These are phyloP conservation scores for Phyllosticta citribraziliensis DNA, from an alignment of 2,329 filamentous ascomycete species.

Conservation along the genomic window DNA sequence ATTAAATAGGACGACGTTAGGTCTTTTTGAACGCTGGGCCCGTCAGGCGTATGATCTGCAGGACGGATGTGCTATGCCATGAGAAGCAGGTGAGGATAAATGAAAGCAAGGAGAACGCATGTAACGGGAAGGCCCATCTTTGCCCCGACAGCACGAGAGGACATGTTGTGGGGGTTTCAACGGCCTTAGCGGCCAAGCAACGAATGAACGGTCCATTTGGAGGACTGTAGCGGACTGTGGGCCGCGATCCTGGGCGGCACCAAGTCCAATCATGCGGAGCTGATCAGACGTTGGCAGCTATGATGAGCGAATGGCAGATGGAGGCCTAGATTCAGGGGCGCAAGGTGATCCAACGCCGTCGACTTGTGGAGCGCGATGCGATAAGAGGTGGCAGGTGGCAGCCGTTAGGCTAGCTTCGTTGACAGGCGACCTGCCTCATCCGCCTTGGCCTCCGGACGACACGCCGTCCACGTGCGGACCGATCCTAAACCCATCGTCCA, in stretches of 20 bases:
- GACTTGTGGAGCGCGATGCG: background rate
- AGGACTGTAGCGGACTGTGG: background rate
- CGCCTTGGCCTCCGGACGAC: background rate
- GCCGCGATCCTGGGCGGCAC: background rate
- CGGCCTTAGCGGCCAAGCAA: background rate
- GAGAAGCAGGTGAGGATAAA: background rate
- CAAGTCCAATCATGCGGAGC: background rate
- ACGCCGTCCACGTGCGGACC: background rate
- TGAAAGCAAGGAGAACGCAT: background rate
- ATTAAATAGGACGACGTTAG: background rate
- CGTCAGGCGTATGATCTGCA: background rate
- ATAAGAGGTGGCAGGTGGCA: background rate
- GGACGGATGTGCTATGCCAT: background rate
- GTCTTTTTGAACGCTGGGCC: background rate
- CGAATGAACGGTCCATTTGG: background rate
- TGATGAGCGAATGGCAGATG: background rate
- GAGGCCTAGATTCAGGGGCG: background rate
- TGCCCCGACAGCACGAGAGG: background rate
- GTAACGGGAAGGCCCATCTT: background rate
- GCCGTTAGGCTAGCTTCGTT: background rate
- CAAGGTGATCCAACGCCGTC: background rate
- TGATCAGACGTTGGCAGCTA: background rate
- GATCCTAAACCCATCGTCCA: background rate
- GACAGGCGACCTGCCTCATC: background rate
- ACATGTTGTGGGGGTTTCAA: background rate